Base-by-base conservation (phyloP, 495 filamentous ascomycete genomes). In the Penicillium desertorum region DNA sequence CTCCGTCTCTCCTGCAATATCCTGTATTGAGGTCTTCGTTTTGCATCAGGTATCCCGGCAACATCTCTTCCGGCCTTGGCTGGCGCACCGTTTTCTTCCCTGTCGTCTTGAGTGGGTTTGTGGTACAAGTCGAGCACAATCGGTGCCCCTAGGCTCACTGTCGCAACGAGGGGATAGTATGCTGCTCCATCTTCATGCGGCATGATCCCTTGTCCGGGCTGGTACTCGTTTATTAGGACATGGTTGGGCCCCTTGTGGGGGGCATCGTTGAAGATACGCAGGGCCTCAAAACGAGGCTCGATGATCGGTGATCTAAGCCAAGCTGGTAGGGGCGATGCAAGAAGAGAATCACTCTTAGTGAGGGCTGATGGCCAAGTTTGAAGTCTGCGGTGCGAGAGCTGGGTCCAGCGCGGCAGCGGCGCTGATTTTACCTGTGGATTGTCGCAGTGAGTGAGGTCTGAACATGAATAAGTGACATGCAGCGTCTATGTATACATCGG, bases 211-310 rank as follows among this genome's bases (percentile, higher is more conserved):
- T 96, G 88, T 1, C 90, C 90, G 0, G 90, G 85, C 1, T 71
- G 73, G 71, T 98, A 98, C 71, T 97, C 92, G 64, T 98, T 98
- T 41, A 98, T 82, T 17, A 98, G 79, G 45, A 94, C 88, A 76
- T 98, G 94, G 59, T 98, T 98, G 30, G 93, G 91, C 4, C 71
- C 76, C 10, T 72, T 57, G 62, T 97, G 92, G 25, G 92, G 89
- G 23, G 90, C 83, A 19, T 79, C 64, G 3, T 71, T 66, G 71
- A 96, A 97, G 22, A 96, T 78, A 46, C 72, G 71, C 0, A 85
- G 69, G 4, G 53, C 60, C 17, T 79, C 76, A 5, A 98, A 78
- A 34, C 89, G 85, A 2, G 84, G 73, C 29, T 59, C 56, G 48
- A 93, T 73, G 39, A 95, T 77, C 8, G 91, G 92, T 0, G 82